Base-by-base conservation (phyloP, 73 alveolate genomes). In the Tetrahymena elliotti region DNA sequence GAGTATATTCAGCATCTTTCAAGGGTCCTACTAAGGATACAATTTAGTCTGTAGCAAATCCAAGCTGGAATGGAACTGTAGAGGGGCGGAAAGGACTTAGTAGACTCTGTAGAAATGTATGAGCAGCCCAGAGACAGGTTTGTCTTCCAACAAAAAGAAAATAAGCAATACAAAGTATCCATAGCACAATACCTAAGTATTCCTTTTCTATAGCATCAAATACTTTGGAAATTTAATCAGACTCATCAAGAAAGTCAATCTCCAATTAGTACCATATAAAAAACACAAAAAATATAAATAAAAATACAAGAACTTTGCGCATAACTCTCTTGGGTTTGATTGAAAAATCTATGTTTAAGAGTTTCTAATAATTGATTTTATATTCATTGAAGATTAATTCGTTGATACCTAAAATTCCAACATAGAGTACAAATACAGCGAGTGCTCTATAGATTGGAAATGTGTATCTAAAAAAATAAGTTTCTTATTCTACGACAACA, bases 81-180 rank as follows among this genome's bases (percentile, higher is more conserved):
- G 88, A n/a, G 34, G 88, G 36, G 38, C 88, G 88, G 36, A 68
- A 68, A 27, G 88, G 88, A 68, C 88, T 68, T 11, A 68, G 34
- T 3, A 68, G 88, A 68, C 88, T 68, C 88, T 68, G 36, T n/a
- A 68, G 38, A n/a, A 68, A 27, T 6, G 88, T 68, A 18, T 68
- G 88, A 68, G 88, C 88, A 27, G 36, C 88, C 88, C 88, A 68
- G 88, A 68, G 88, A n/a, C 88, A 68, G n/a, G 88, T 68, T 68
- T 68, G 36, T 31, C 88, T 68, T 27, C 88, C 88, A n/a, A 68
- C 88, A 68, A 68, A 68, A 3, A 68, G n/a, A 68, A 68, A 68
- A 68, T 68, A 68, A 31, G 88, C 88, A 18, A 68, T 68, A 36
- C 88, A 68, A 36, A 68, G 88, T 22, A 68, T 68, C 88, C 88